Evolutionary conservation across 441 rosid species (phyloP).

Genomic region (Adansonia madagascariensis): DNA sequence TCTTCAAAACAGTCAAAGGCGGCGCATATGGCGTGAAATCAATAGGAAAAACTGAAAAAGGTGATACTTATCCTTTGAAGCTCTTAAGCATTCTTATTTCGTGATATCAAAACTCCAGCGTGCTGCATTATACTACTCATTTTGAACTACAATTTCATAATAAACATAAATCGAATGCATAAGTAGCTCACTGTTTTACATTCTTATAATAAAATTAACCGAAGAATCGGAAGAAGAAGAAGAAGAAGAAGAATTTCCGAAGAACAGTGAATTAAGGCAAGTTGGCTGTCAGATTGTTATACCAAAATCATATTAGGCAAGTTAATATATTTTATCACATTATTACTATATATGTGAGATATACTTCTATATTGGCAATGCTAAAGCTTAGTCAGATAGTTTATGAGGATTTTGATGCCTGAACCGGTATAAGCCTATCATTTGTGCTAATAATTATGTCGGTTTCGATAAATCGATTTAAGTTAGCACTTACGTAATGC

Average conservation of each 20-base stretch:
- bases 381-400: not conserved
- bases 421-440: constrained; percentile 1
- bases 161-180: constrained; percentile 13
- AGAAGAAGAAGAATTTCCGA: not conserved
- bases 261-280: not conserved
- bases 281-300: constrained; percentile 11
- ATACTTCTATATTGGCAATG: constrained; percentile 16
- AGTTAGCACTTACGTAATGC: not conserved
- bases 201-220: not conserved
- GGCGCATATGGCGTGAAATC: not conserved
- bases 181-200: not conserved
- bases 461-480: not conserved
- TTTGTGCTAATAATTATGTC: not conserved
- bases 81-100: not conserved
- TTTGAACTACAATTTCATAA: not conserved
- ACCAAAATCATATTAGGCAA: constrained; percentile 12
- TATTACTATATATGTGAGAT: constrained; percentile 3
- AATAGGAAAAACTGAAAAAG: not conserved
- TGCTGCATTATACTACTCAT: not conserved
- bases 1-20: not conserved
- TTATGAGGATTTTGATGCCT: not conserved
- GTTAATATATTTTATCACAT: not conserved
- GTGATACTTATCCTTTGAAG: not conserved
- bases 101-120: not conserved
- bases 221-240: not conserved